phyloP scores from a whole-genome alignment of 169 alveolate species.

The Eimeria maxima region DNA sequence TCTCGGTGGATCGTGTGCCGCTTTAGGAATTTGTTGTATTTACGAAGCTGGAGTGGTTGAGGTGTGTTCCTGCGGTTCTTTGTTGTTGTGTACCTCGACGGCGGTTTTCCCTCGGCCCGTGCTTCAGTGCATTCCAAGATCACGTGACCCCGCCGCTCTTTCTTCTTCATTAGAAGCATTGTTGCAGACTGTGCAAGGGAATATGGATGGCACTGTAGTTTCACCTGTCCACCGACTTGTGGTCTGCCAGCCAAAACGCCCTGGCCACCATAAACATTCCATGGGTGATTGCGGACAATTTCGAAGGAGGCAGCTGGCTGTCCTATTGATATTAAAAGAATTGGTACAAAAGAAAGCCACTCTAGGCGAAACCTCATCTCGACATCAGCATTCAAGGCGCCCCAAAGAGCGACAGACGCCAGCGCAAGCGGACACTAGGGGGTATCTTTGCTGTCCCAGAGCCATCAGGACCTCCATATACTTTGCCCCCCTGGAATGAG shows the following conservation, averaged over 20 bases:
- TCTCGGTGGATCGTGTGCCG: constrained; percentile 83
- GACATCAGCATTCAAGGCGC: neutral
- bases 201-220: neutral
- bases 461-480: constrained; percentile 13
- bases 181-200: neutral
- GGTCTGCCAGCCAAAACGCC: neutral
- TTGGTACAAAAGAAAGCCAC: neutral
- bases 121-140: constrained; percentile 86
- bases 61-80: constrained; percentile 83
- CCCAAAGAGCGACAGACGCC: neutral
- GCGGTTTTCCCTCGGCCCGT: constrained; percentile 84
- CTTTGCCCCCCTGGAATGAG: neutral
- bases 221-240: neutral
- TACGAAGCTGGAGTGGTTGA: constrained; percentile 79
- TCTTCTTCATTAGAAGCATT: constrained; percentile 78
- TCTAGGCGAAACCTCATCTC: constrained; percentile 27
- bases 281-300: neutral
- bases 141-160: constrained; percentile 76
- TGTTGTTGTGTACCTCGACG: constrained; percentile 84
- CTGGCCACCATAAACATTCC: neutral
- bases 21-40: constrained; percentile 79
- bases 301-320: neutral
- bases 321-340: neutral
- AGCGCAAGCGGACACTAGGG: neutral
- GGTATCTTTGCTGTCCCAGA: constrained; percentile 16